Evolutionary conservation across 83 land plant species (phyloP).

Genomic region (Picea mariana): DNA sequence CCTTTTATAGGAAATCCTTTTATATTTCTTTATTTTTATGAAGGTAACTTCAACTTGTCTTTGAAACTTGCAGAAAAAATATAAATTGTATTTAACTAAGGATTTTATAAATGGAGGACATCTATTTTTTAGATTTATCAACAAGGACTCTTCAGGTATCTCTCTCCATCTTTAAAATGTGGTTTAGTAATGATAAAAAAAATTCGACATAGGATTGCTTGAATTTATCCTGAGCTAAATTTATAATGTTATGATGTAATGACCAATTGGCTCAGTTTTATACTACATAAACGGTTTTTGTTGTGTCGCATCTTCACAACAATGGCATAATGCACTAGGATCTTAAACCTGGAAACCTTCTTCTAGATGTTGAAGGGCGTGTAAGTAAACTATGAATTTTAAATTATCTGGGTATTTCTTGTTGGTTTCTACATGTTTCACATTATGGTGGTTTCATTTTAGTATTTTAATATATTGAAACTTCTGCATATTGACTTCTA

Average conservation of each 20-base stretch:
- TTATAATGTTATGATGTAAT: conserved; percentile 38
- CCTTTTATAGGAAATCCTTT: too few species aligned
- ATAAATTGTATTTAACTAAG: too few species aligned
- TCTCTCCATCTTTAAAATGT: background rate
- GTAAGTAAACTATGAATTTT: background rate
- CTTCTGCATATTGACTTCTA: too few species aligned
- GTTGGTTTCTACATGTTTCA: too few species aligned
- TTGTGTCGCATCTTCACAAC: conserved; percentile 90
- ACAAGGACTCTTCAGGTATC: conserved; percentile 88
- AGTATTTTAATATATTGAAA: too few species aligned
- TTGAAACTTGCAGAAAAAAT: too few species aligned
- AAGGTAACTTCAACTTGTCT: too few species aligned
- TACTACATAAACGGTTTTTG: conserved; percentile 36
- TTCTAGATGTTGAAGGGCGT: background rate
- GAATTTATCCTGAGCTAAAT: background rate
- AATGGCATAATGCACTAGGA: conserved; percentile 95
- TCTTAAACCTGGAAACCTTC: conserved; percentile 3
- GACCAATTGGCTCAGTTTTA: conserved; percentile 92
- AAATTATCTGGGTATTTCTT: too few species aligned
- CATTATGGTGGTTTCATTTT: too few species aligned
- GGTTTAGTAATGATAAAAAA: background rate
- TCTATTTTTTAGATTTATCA: conserved; percentile 83
- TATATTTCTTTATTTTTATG: too few species aligned
- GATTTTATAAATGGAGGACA: conserved; percentile 28
- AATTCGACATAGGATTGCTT: background rate